Evolutionary conservation across 257 asterid genomes (phyloP).

Genomic region (Fraxinus quadrangulata): DNA sequence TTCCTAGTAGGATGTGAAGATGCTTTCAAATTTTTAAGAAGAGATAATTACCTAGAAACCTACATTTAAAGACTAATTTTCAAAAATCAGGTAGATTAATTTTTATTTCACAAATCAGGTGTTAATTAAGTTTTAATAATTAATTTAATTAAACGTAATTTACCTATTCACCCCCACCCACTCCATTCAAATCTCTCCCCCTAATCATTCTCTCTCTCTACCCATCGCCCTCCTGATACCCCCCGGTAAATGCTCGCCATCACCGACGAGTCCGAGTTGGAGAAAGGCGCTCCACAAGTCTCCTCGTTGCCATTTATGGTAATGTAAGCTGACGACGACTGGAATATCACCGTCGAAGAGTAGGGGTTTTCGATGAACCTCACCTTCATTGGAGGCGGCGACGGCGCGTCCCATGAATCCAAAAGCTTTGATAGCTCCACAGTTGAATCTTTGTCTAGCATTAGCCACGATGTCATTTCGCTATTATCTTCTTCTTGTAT

Average conservation of each 20-base stretch:
- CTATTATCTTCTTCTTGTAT: slow-evolving; percentile 2
- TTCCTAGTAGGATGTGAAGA: no score
- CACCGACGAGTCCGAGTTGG: slow-evolving; percentile 58
- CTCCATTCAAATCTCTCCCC: no score
- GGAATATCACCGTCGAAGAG: slow-evolving; percentile 42
- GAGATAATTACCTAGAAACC: no score
- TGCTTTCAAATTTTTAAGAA: no score
- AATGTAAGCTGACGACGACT: slow-evolving; percentile 60
- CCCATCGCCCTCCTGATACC: slow-evolving; percentile 24
- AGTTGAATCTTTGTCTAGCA: slow-evolving; percentile 51
- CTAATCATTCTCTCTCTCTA: not conserved
- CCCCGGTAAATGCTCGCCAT: slow-evolving; percentile 73
- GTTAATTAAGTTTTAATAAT: no score
- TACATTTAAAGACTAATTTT: no score
- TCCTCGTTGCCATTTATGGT: slow-evolving; percentile 75
- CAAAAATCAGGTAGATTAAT: no score
- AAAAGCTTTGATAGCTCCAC: slow-evolving; percentile 52
- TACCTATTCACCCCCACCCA: no score
- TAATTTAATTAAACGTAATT: no score
- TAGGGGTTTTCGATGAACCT: slow-evolving; percentile 63
- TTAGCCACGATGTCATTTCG: slow-evolving; percentile 41
- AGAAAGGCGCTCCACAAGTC: slow-evolving; percentile 79
- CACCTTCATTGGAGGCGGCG: slow-evolving; percentile 51
- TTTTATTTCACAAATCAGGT: no score
- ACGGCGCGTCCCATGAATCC: slow-evolving; percentile 34